Evolutionary conservation across 2,329 filamentous ascomycete species (phyloP), one percentile per base, ranked within the genome.

Genomic region (Neocatenulostroma microsporum): DNA sequence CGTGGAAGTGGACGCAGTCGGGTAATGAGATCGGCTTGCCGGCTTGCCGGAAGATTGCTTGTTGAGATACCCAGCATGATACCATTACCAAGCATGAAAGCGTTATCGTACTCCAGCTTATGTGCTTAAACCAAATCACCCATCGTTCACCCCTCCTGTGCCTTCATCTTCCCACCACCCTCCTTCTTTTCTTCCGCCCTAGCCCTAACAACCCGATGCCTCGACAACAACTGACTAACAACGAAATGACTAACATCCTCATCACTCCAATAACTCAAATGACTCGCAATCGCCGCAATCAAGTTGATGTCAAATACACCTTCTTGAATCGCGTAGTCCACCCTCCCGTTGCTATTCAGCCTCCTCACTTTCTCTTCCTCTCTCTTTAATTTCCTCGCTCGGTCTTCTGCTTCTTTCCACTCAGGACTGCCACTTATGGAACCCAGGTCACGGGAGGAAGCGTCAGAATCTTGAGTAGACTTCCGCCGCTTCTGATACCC

Each of bases 281-380:
- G 89, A 36, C 84, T 93, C 4, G 78, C 78, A 50, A 82, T 79
- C 45, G 75, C 79, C 3, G 76, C 76, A 42, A 83, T 86, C 10
- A 94, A 77, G 39, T 91, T 94, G 57, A 94, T 94, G 58, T 95
- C 89, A 45, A 95, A 81, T 4, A 85, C 82, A 44, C 82, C 83
- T 80, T 94, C 88, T 60, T 94, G 88, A 49, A 95, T 89, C 53
- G 81, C 84, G 56, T 89, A 95, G 62, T 95, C 88, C 9, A 95
- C 84, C 28, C 89, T 74, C 3, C 89, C 88, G 54, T 94, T 95
- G 24, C 74, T 70, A 59, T 96, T 96, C 51, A 96, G 64, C 9
- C 81, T 80, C 45, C 86, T 70, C 10, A 95, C 83, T 60, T 95
- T 95, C 41, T 74, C 70, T 61, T 96, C 89, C 61, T 95, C 89